Evolutionary conservation across 352 stramenopile species (phyloP).

Genomic region (Phytophthora pinifolia): DNA sequence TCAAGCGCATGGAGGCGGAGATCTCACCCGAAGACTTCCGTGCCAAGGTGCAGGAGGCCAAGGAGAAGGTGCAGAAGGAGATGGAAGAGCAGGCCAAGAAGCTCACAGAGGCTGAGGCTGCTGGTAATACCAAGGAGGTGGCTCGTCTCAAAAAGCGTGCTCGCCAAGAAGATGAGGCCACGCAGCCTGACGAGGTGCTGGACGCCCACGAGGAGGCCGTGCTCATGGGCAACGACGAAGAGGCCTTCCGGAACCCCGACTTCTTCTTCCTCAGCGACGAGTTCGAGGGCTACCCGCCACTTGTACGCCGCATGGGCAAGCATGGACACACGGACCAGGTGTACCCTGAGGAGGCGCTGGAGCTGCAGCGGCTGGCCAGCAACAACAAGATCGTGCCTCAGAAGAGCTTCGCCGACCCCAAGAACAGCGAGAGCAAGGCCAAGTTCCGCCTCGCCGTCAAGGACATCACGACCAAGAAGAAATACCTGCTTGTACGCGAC

Average conservation of each 20-base stretch:
- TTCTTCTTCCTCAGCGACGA: constrained; percentile 88
- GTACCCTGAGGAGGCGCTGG: constrained; percentile 73
- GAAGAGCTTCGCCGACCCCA: constrained; percentile 78
- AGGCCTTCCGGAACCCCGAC: constrained; percentile 78
- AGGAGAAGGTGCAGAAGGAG: constrained; percentile 41
- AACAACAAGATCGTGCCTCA: constrained; percentile 75
- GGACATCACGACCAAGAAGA: constrained; percentile 83
- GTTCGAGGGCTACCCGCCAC: constrained; percentile 75
- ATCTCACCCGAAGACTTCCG: constrained; percentile 60
- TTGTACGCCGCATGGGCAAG: constrained; percentile 81
- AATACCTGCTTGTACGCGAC: constrained; percentile 68
- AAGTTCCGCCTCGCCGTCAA: constrained; percentile 82
- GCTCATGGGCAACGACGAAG: constrained; percentile 62
- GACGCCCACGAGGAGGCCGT: constrained; percentile 56
- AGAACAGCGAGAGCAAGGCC: constrained; percentile 44
- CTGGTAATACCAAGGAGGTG: constrained; percentile 61
- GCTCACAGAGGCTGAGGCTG: constrained; percentile 44
- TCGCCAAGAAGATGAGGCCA: constrained; percentile 44
- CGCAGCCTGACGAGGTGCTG: constrained; percentile 56
- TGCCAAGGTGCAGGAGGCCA: constrained; percentile 60
- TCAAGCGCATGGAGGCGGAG: constrained; percentile 70
- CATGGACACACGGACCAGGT: constrained; percentile 80
- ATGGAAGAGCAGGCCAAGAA: constrained; percentile 44
- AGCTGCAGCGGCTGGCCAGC: constrained; percentile 65
- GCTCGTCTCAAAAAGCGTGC: constrained; percentile 56